These are phyloP conservation scores for Arthrobotrys conoides DNA, from an alignment of 2,329 filamentous ascomycete species.

Conservation along the genomic window DNA sequence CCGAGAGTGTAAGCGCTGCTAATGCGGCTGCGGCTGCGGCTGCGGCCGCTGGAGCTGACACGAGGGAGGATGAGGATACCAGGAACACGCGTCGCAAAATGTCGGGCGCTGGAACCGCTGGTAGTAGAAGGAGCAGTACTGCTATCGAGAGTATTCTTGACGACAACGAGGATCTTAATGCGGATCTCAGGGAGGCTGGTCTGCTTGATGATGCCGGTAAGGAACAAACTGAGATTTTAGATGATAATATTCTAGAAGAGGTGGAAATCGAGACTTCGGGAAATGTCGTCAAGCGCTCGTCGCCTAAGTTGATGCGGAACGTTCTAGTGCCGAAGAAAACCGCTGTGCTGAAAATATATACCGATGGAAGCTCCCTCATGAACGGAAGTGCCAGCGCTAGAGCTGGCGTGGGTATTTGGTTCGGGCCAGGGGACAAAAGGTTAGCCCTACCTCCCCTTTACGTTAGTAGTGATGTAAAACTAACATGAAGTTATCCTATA, in stretches of 20 bases:
- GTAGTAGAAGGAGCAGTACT: conserved; percentile 55
- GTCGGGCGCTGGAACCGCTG: conserved; percentile 44
- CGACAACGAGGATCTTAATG: conserved; percentile 48
- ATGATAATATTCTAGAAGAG: conserved; percentile 59
- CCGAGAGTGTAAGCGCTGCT: conserved; percentile 61
- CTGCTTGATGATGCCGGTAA: conserved; percentile 52
- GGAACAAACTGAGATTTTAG: conserved; percentile 59
- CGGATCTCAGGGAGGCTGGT: conserved; percentile 52
- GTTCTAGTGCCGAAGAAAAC: conserved; percentile 61
- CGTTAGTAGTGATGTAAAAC: neutral
- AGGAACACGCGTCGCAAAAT: conserved; percentile 72
- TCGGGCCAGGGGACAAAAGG: conserved; percentile 73
- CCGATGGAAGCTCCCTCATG: conserved; percentile 75
- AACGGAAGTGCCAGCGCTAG: conserved; percentile 73
- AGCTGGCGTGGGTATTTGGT: conserved; percentile 77
- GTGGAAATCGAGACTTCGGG: conserved; percentile 61
- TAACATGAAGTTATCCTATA: conserved; percentile 62
- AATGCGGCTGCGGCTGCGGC: conserved; percentile 56
- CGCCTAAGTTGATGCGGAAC: conserved; percentile 61
- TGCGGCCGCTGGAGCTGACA: conserved; percentile 64
- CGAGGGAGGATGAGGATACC: conserved; percentile 68
- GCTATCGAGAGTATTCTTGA: conserved; percentile 59
- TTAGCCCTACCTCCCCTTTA: conserved; percentile 63
- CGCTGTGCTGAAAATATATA: conserved; percentile 71
- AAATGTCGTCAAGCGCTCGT: conserved; percentile 47